Percentiles rank a stretch among this genome's conserved stretches.
Conservation (phyloP, 108 stramenopile species). For the Nitzschia putrida region DNA sequence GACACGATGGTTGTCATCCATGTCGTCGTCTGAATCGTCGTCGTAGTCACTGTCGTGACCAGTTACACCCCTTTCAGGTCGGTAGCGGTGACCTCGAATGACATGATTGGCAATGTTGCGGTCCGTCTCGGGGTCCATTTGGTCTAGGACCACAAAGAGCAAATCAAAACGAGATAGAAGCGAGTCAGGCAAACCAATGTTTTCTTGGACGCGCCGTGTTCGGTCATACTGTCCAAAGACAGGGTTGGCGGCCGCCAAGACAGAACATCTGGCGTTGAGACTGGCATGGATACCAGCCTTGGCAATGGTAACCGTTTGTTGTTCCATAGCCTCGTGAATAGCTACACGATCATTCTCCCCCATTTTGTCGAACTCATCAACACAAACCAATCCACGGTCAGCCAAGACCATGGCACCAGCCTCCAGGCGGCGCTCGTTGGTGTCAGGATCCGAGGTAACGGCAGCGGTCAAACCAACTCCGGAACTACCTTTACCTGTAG, state of each 20-base stretch:
- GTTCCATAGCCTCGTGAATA: constrained; percentile 99
- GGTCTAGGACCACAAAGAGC: constrained; percentile 99
- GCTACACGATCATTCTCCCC: constrained; percentile 93
- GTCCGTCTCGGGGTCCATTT: constrained; percentile 94
- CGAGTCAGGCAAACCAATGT: constrained; percentile 99
- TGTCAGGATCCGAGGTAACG: constrained; percentile 97
- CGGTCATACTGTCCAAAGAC: constrained; percentile 99
- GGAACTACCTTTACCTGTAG: constrained; percentile 94
- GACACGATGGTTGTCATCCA: constrained; percentile 44
- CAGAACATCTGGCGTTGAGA: constrained; percentile 95
- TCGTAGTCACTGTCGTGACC: constrained; percentile 79
- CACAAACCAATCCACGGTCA: constrained; percentile 97
- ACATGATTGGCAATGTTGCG: constrained; percentile 95
- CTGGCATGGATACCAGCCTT: constrained; percentile 97
- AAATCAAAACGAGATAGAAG: constrained; percentile 98
- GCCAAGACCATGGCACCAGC: constrained; percentile 99
- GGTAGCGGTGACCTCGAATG: constrained; percentile 91
- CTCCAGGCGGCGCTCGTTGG: constrained; percentile 94
- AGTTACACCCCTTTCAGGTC: constrained; percentile 73
- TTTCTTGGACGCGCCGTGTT: constrained; percentile 91
- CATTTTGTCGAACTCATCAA: constrained; percentile 97
- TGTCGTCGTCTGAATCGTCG: constrained; percentile 73
- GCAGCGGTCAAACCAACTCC: constrained; percentile 99
- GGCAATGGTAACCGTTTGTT: constrained; percentile 99
- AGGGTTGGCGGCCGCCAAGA: constrained; percentile 99